These are phyloP conservation scores for Dimocarpus longan DNA, from an alignment of 345 rosid genomes.

Conservation along the genomic window DNA sequence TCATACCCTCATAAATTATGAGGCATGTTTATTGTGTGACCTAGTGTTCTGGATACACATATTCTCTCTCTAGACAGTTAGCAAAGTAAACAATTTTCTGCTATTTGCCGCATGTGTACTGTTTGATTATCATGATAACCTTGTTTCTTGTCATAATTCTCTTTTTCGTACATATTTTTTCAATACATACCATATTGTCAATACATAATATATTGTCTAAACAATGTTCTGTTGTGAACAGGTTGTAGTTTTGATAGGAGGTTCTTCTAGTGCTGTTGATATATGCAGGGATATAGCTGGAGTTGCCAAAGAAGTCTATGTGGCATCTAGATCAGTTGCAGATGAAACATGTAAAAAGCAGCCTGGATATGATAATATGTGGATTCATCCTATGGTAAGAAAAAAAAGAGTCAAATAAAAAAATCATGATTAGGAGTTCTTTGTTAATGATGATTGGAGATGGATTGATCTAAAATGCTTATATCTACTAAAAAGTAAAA, in stretches of 20 bases:
- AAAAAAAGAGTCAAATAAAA: conserved; percentile 14
- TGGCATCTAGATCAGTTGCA: conserved; percentile 58
- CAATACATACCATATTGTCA: no score
- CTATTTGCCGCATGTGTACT: not conserved
- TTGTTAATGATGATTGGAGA: conserved; percentile 1
- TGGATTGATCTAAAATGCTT: conserved; percentile 20
- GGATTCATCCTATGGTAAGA: conserved; percentile 88
- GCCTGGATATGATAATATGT: conserved; percentile 52
- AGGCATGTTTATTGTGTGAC: not conserved
- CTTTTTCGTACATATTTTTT: not conserved
- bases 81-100: not conserved
- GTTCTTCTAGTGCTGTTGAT: conserved; percentile 70
- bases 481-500: conserved; percentile 9
- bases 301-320: conserved; percentile 83
- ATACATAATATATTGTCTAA: not conserved
- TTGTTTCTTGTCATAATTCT: conserved; percentile 2
- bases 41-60: not conserved
- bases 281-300: conserved; percentile 68
- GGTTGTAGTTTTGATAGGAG: conserved; percentile 78
- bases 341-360: conserved; percentile 45
- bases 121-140: not conserved
- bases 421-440: not conserved
- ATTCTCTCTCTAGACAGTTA: conserved; percentile 7
- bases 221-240: conserved; percentile 22
- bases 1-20: not conserved